Evolutionary conservation across 208 protist species (phyloP).

Genomic region (Porcisia hertigi): DNA sequence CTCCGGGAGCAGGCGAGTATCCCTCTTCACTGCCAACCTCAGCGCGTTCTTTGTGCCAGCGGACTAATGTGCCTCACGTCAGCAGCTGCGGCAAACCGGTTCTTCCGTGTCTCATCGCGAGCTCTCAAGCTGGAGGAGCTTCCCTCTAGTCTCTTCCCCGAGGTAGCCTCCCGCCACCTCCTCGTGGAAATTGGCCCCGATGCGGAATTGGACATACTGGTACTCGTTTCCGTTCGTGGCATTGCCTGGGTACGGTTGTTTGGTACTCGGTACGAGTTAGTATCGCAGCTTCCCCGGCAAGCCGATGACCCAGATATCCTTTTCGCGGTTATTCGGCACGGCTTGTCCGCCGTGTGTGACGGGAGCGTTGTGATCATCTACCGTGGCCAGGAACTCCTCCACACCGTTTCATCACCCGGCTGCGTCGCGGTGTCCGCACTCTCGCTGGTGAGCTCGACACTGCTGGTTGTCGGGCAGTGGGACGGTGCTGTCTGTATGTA

Average conservation of each 20-base stretch:
- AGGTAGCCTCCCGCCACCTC: not conserved
- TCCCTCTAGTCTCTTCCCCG: not conserved
- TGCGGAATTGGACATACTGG: constrained; percentile 1
- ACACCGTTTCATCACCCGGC: not conserved
- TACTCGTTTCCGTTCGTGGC: constrained; percentile 17
- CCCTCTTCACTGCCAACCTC: constrained; percentile 9
- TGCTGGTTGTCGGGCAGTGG: constrained; percentile 22
- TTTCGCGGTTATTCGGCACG: constrained; percentile 14
- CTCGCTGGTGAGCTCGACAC: constrained; percentile 7
- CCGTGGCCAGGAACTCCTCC: constrained; percentile 8
- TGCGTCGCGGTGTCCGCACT: constrained; percentile 21
- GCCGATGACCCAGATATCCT: constrained; percentile 10
- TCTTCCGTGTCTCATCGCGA: constrained; percentile 21
- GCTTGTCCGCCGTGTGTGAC: constrained; percentile 20
- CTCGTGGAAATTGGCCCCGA: constrained; percentile 17
- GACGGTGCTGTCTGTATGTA: constrained; percentile 23
- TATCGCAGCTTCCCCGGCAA: constrained; percentile 13
- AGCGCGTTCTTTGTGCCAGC: constrained; percentile 23
- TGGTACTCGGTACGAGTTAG: constrained; percentile 2
- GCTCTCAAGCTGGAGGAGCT: constrained; percentile 14
- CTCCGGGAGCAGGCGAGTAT: constrained; percentile 29
- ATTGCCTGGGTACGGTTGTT: constrained; percentile 17
- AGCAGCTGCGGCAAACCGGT: constrained; percentile 8
- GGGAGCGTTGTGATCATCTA: constrained; percentile 10
- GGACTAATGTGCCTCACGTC: constrained; percentile 22